phyloP scores from a whole-genome alignment of 306 rosid species.

The Medicago ruthenica region DNA sequence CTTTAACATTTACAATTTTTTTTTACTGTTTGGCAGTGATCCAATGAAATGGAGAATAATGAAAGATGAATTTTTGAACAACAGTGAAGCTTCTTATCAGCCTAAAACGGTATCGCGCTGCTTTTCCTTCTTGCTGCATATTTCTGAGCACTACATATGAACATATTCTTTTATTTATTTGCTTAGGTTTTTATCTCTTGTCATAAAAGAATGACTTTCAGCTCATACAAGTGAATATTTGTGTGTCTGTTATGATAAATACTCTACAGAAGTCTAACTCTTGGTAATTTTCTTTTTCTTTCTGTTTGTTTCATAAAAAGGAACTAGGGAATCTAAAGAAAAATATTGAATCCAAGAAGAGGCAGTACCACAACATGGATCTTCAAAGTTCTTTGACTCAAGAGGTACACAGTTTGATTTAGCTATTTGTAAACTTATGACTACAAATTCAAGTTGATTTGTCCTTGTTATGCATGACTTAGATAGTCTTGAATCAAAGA shows the following conservation, averaged over 20 bases:
- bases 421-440: conserved; percentile 5
- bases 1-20: conserved; percentile 16
- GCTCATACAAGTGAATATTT: conserved; percentile 13
- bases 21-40: conserved; percentile 56
- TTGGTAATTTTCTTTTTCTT: not conserved
- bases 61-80: conserved; percentile 51
- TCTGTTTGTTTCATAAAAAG: conserved; percentile 44
- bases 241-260: not conserved
- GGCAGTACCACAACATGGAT: conserved; percentile 50
- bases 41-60: conserved; percentile 58
- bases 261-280: not conserved
- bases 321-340: conserved; percentile 45
- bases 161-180: conserved; percentile 14
- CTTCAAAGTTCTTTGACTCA: conserved; percentile 71
- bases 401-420: conserved; percentile 61
- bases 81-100: conserved; percentile 47
- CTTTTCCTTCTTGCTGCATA: conserved; percentile 38
- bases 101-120: conserved; percentile 53
- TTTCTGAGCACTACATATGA: conserved; percentile 34
- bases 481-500: not conserved
- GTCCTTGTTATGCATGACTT: conserved; percentile 8
- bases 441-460: not conserved
- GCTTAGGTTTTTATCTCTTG: conserved; percentile 3
- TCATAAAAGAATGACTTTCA: conserved; percentile 36
- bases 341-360: conserved; percentile 62